Base-by-base conservation (phyloP, 2,329 filamentous ascomycete species). In the Xylaria sp. region DNA sequence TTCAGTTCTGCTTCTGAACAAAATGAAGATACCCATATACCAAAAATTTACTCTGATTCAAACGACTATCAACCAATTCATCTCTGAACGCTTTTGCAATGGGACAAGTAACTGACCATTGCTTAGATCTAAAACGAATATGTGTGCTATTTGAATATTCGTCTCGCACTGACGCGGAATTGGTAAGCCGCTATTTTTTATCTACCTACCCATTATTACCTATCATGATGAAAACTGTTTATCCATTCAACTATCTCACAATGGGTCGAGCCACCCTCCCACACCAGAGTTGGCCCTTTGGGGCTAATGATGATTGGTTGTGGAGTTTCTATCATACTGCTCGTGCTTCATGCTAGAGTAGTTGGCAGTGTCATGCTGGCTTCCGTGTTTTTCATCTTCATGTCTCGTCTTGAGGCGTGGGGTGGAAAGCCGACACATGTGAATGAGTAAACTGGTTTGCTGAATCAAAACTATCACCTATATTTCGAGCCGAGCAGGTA, bases 1-100 rank as follows among this genome's bases (percentile, higher is more conserved):
- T 85, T 85, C 89, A 91, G 89, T 91, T 91, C 89, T 91, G 89
- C 89, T 91, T 86, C 89, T 91, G 89, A 91, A 87, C 75, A 77
- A 79, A 74, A 80, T 91, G 89, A 90, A 86, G 89, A 90, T 79
- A 87, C 80, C 83, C 79, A 82, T 83, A 84, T 88, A 90, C 88
- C 88, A 90, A 84, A 90, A 86, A 83, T 23, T 69, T 74, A 81
- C 81, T 84, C 83, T 89, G 75, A 76, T 67, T 80, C 68, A 70
- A 70, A 70, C 73, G 75, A 73, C 60, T 28, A n/a, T 25, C 50
- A 15, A 48, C 28, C 34, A 46, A 28, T 36, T 6, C 50, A 10
- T 43, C 58, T 25, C n/a, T 25, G 59, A 57, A 13, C 45, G 13
- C 41, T n/a, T 41, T 57, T 28, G 52, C 18, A 9, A 36, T 53